These are phyloP conservation scores for Aspergillus hortae DNA, from an alignment of 2,329 filamentous ascomycete genomes.

Conservation along the genomic window DNA sequence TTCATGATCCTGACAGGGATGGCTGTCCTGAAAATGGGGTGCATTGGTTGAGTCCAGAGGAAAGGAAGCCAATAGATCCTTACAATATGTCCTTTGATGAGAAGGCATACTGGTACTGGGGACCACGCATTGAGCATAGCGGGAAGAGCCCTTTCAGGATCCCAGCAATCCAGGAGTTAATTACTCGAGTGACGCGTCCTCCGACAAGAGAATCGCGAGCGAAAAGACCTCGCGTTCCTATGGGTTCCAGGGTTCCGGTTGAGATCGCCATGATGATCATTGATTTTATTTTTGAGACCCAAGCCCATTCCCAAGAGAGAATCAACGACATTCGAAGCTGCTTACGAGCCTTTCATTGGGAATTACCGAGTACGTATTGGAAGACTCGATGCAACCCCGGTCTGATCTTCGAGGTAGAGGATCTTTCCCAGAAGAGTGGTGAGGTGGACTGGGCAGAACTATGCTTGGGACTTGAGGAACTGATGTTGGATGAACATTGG, in stretches of 20 bases:
- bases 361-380: slow-evolving; percentile 8
- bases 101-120: neutral
- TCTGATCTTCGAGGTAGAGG: slow-evolving; percentile 5
- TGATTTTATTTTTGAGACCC: neutral
- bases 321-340: slow-evolving; percentile 2
- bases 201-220: neutral
- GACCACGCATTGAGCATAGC: neutral
- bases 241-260: neutral
- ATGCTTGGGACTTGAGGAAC: slow-evolving; percentile 8
- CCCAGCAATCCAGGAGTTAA: neutral
- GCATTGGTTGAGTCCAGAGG: neutral
- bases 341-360: slow-evolving; percentile 8
- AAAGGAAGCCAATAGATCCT: neutral
- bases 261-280: slow-evolving; percentile 6
- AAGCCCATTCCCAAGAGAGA: neutral
- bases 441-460: slow-evolving; percentile 4
- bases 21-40: neutral
- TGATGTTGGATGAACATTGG: slow-evolving; percentile 7
- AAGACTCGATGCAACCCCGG: neutral
- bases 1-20: neutral
- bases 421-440: neutral
- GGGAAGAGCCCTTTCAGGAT: slow-evolving; percentile 3
- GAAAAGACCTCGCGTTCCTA: neutral
- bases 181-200: neutral
- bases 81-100: neutral